phyloP scores from a whole-genome alignment of 805 yeast genomes.

The Candida vartiovaarae region DNA sequence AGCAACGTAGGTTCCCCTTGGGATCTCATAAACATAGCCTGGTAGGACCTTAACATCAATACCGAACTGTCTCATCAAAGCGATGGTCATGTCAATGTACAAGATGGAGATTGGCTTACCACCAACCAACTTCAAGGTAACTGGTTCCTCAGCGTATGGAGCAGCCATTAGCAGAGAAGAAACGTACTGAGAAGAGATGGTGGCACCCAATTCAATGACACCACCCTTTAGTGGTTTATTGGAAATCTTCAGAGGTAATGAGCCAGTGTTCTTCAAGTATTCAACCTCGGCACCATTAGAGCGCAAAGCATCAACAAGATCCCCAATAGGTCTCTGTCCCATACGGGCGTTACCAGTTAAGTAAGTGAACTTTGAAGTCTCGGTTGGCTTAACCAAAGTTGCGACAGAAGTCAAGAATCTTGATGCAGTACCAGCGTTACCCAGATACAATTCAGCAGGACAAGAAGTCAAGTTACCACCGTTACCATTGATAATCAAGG shows the following conservation, averaged over 20 bases:
- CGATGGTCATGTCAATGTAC: conserved; percentile 95
- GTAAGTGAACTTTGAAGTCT: conserved; percentile 38
- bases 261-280: conserved; percentile 70
- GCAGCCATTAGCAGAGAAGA: conserved; percentile 96
- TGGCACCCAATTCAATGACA: conserved; percentile 86
- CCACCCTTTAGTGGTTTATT: conserved; percentile 87
- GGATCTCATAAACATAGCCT: conserved; percentile 83
- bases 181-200: conserved; percentile 95
- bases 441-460: conserved; percentile 68
- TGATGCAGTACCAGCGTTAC: conserved; percentile 98
- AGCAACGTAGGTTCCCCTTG: conserved; percentile 70
- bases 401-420: conserved; percentile 91
- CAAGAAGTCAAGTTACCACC: conserved; percentile 71
- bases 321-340: conserved; percentile 97
- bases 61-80: conserved; percentile 92
- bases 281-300: conserved; percentile 71
- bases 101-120: conserved; percentile 96
- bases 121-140: conserved; percentile 82
- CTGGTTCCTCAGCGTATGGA: conserved; percentile 87
- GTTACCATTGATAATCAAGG: conserved; percentile 76
- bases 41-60: conserved; percentile 69
- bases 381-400: conserved; percentile 57
- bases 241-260: conserved; percentile 69
- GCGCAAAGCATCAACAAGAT: conserved; percentile 84
- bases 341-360: conserved; percentile 93